Evolutionary conservation across 2,329 filamentous ascomycete species (phyloP).

Genomic region (Cordyceps farinosa): DNA sequence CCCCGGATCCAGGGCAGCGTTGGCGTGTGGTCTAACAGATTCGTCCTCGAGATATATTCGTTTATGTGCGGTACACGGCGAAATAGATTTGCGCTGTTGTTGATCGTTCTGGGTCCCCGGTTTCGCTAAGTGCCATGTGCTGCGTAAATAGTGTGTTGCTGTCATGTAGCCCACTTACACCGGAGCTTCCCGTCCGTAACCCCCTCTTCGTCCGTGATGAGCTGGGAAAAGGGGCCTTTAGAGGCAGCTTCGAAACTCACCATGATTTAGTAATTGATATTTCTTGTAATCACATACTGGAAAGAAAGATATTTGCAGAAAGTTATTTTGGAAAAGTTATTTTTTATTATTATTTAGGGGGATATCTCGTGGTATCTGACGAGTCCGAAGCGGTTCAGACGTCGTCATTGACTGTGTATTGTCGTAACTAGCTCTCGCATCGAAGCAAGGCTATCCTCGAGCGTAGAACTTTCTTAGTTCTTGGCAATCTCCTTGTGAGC

Average conservation of each 20-base stretch:
- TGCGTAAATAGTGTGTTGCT: neutral
- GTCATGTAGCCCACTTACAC: neutral
- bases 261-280: neutral
- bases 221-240: neutral
- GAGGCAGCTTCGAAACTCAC: neutral
- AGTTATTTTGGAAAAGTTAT: neutral
- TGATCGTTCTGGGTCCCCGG: neutral
- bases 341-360: slow-evolving; percentile 3
- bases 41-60: neutral
- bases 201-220: neutral
- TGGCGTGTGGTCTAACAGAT: neutral
- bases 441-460: neutral
- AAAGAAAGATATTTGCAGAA: neutral
- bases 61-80: neutral
- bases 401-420: neutral
- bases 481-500: slow-evolving; percentile 39
- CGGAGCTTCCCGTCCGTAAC: neutral
- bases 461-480: slow-evolving; percentile 22
- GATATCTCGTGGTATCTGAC: neutral
- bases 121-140: neutral
- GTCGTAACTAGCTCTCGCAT: neutral
- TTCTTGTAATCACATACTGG: neutral
- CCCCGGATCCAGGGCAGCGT: neutral
- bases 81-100: neutral
- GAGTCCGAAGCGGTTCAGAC: neutral